These are phyloP conservation scores for Coemansia sp. DNA, from an alignment of 192 early-diverging fungal genomes.

Conservation along the genomic window DNA sequence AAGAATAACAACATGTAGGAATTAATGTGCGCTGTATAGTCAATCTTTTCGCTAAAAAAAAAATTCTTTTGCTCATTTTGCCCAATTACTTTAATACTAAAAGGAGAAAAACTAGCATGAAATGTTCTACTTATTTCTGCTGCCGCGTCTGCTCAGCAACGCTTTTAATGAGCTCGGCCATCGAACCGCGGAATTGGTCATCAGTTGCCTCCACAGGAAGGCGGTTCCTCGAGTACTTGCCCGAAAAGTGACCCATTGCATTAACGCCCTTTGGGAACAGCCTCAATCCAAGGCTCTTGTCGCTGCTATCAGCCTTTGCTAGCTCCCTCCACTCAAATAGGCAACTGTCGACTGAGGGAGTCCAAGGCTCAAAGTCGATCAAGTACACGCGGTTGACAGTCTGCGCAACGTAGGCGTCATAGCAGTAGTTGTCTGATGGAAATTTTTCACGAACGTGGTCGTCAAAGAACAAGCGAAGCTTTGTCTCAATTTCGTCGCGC, in stretches of 20 bases:
- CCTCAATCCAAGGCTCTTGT: conserved; percentile 25
- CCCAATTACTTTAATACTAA: background rate
- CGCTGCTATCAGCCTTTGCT: background rate
- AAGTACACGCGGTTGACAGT: conserved; percentile 66
- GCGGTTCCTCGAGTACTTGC: conserved; percentile 45
- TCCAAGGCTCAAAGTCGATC: conserved; percentile 93
- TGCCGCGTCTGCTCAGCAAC: conserved; percentile 13
- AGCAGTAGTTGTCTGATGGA: conserved; percentile 69
- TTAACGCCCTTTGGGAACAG: conserved; percentile 48
- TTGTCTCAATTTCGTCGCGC: conserved; percentile 57
- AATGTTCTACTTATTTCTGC: background rate
- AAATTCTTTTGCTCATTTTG: too few species aligned
- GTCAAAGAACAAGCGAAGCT: conserved; percentile 69
- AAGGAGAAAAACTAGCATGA: background rate
- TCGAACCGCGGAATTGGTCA: conserved; percentile 27
- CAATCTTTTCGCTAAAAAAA: too few species aligned
- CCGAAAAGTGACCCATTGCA: conserved; percentile 38
- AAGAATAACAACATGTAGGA: too few species aligned
- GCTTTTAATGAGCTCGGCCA: conserved; percentile 32
- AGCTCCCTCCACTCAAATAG: conserved; percentile 83
- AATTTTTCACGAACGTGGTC: conserved; percentile 65
- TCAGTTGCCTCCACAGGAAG: conserved; percentile 49
- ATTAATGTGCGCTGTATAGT: too few species aligned
- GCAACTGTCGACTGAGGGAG: conserved; percentile 73
- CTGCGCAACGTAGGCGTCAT: conserved; percentile 85